A percentile compares a stretch with the other conserved stretches of the same genome.
These are phyloP conservation scores for Syzygium oleosum DNA, from an alignment of 345 rosid genomes.

Conservation along the genomic window DNA sequence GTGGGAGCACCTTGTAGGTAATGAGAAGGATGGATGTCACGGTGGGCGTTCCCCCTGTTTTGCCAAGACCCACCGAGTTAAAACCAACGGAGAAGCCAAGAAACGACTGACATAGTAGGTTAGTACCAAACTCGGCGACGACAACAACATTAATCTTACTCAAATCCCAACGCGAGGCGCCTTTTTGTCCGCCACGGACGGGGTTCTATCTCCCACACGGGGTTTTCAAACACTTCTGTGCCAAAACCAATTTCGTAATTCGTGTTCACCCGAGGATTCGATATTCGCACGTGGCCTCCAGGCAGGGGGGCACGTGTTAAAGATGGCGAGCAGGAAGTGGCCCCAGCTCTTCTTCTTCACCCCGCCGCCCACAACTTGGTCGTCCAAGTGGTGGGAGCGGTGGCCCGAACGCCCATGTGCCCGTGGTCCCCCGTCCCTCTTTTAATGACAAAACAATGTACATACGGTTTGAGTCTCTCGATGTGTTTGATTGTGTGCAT, in stretches of 20 bases:
- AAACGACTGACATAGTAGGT: fast-evolving
- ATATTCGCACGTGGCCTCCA: neutral
- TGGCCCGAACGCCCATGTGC: neutral
- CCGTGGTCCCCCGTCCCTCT: neutral
- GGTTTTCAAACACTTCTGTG: neutral
- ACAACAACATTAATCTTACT: neutral
- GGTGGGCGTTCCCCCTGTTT: neutral
- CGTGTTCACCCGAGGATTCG: neutral
- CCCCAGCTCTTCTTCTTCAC: neutral
- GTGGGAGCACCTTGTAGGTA: neutral
- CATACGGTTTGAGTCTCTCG: neutral
- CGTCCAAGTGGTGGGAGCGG: neutral
- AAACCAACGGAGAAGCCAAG: too few species aligned
- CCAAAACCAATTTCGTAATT: neutral
- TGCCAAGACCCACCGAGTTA: neutral
- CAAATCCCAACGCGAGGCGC: neutral
- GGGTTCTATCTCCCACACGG: neutral
- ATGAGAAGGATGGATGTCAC: neutral
- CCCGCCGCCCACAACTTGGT: neutral
- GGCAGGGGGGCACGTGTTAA: neutral
- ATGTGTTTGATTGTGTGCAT: neutral
- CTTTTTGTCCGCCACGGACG: neutral
- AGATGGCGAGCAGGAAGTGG: neutral
- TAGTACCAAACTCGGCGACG: neutral
- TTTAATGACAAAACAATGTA: neutral